Conservation (phyloP, 345 rosid species). For the Arabidopsis arenosa region DNA sequence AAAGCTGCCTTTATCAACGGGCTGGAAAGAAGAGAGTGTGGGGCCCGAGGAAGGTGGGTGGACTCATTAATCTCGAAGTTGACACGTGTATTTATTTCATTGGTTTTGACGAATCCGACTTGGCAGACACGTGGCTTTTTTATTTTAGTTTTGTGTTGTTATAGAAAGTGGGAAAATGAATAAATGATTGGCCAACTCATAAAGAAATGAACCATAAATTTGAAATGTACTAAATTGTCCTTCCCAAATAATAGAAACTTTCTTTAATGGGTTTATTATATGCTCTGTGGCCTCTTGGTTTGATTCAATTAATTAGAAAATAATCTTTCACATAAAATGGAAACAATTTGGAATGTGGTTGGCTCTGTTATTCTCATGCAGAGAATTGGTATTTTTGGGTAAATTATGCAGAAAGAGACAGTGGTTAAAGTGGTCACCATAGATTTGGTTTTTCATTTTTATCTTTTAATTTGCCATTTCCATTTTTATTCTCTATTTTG, state of each 20-base stretch:
- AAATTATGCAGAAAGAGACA: slow-evolving; percentile 30
- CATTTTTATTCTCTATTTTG: background rate
- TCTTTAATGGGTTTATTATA: slow-evolving; percentile 18
- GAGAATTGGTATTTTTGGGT: slow-evolving; percentile 11
- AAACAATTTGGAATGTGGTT: slow-evolving; percentile 22
- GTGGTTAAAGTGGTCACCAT: slow-evolving; percentile 38
- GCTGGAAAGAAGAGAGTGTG: slow-evolving; percentile 42
- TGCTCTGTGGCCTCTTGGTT: background rate
- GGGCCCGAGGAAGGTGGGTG: slow-evolving; percentile 46
- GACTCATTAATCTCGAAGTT: slow-evolving; percentile 25
- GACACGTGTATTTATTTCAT: slow-evolving; percentile 17
- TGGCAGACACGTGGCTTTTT: slow-evolving; percentile 35
- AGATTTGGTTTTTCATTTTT: slow-evolving; percentile 10
- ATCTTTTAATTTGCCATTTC: background rate
- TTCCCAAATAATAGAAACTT: slow-evolving; percentile 22
- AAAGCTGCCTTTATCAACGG: slow-evolving; percentile 47
- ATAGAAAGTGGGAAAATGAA: slow-evolving; percentile 6
- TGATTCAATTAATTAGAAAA: slow-evolving; percentile 7
- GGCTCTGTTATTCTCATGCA: slow-evolving; percentile 26
- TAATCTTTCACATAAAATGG: slow-evolving; percentile 25
- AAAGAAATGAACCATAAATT: background rate
- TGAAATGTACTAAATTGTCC: background rate
- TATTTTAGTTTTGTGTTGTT: background rate
- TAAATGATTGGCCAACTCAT: slow-evolving; percentile 45
- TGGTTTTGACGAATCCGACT: slow-evolving; percentile 12